phyloP scores from a whole-genome alignment of 805 yeast genomes.

The Komagataella phaffii region DNA sequence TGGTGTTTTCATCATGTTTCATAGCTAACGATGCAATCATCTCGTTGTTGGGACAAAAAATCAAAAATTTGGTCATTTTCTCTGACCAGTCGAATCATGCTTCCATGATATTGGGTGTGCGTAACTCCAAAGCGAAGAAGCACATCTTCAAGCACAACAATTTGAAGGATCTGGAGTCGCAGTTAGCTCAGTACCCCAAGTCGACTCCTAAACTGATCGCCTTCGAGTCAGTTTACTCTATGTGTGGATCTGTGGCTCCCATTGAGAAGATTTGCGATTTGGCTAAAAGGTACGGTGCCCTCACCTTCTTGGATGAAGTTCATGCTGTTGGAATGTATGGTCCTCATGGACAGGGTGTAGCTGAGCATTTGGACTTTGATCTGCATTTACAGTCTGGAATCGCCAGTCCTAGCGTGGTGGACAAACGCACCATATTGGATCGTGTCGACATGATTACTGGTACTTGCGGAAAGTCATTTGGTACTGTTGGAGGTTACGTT shows the following conservation, averaged over 20 bases:
- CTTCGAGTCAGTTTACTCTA: slow-evolving; percentile 92
- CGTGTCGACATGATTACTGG: slow-evolving; percentile 95
- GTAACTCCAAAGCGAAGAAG: slow-evolving; percentile 78
- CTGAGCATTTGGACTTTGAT: slow-evolving; percentile 88
- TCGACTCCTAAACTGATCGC: slow-evolving; percentile 92
- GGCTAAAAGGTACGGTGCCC: slow-evolving; percentile 95
- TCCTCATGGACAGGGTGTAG: slow-evolving; percentile 99
- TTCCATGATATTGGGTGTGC: slow-evolving; percentile 93
- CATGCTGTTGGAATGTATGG: slow-evolving; percentile 99
- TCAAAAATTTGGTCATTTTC: slow-evolving; percentile 82
- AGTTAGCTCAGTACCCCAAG: slow-evolving; percentile 68
- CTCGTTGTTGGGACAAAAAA: slow-evolving; percentile 79
- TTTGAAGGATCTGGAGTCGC: slow-evolving; percentile 66
- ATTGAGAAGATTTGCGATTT: slow-evolving; percentile 85
- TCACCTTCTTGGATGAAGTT: slow-evolving; percentile 95
- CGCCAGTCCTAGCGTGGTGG: slow-evolving; percentile 26
- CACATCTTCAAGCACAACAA: slow-evolving; percentile 90
- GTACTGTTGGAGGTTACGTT: slow-evolving; percentile 95
- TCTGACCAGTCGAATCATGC: slow-evolving; percentile 94
- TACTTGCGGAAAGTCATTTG: slow-evolving; percentile 93
- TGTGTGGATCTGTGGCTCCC: slow-evolving; percentile 97
- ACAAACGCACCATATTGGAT: slow-evolving; percentile 55
- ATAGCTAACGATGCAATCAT: slow-evolving; percentile 95
- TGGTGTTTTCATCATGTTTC: slow-evolving; percentile 90
- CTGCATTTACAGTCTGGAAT: slow-evolving; percentile 62